Base-by-base conservation (phyloP, 345 rosid genomes). In the Salix caprea region DNA sequence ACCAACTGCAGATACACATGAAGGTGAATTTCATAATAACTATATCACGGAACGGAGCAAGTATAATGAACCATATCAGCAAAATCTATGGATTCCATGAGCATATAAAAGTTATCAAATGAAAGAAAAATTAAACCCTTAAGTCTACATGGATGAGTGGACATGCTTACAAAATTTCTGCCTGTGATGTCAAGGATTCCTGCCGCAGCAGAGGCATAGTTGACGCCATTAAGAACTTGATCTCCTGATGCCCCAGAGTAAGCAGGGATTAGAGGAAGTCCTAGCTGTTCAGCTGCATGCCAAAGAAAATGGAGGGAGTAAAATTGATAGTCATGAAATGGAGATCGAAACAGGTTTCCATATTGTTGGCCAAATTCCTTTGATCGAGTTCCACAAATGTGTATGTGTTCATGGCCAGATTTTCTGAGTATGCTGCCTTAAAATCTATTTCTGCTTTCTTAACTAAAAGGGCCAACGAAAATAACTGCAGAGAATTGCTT, bases 191-290 rank as follows among this genome's bases (percentile, higher is more conserved):
- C 97, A 24, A 96, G 98, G 60, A 96, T 93, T 37, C 99, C 99
- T 0, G 99, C 93, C 7, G 99, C 99, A 0, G 99, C 98, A 13
- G 99, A 96, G 65, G 99, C 99, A 54, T 93, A 96, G 87, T 96
- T 96, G 80, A 92, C 88, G 1, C 97, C 99, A 61, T 87, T 91
- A 73, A 93, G 91, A 50, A 96, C 80, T 83, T 92, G 87, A 52
- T 88, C 87, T 11, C 94, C 92, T 26, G 95, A 81, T 40, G 98
- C 98, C 78, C 91, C 90, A 10, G 96, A 87, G 81, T 75, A 85
- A 10, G 99, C 88, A 67, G 98, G 99, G 81, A 91, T 93, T 73
- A 93, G 69, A 14, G 99, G 97, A 60, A 96, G 91, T 40, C 97
- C 97, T 19, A 92, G 84, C 19, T 88, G 83, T 77, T 86, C 88